Conservation (phyloP, 495 filamentous ascomycete species). For the Alectoria sarmentosa region DNA sequence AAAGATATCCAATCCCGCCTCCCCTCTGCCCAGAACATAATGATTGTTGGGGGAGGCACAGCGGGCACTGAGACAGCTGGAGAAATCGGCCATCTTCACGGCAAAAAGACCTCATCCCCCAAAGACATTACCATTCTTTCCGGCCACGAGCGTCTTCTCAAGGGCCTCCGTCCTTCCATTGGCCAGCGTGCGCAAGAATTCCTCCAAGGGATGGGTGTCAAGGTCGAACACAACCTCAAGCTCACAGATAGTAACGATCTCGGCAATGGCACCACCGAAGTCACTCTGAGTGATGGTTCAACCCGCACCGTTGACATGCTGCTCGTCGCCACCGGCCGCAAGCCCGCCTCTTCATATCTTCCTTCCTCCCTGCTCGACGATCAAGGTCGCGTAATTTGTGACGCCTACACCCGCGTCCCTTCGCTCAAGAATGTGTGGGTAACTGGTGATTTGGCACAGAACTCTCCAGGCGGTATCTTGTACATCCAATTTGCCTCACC, state of each 20-base stretch:
- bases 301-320: constrained; percentile 42
- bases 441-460: constrained; percentile 40
- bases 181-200: constrained; percentile 34
- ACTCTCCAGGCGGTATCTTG: constrained; percentile 21
- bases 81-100: constrained; percentile 21
- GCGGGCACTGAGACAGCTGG: constrained; percentile 29
- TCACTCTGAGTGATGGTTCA: constrained; percentile 22
- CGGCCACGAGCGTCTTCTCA: constrained; percentile 35
- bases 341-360: constrained; percentile 50
- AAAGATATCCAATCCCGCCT: constrained; percentile 24
- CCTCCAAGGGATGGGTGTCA: constrained; percentile 47
- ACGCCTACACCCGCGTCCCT: constrained; percentile 35
- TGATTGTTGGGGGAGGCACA: constrained; percentile 29
- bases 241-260: constrained; percentile 27
- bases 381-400: constrained; percentile 39
- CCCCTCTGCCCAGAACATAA: constrained; percentile 23
- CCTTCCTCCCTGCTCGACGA: constrained; percentile 37
- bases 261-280: constrained; percentile 13
- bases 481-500: constrained; percentile 18
- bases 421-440: constrained; percentile 41
- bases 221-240: constrained; percentile 34
- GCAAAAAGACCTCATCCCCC: constrained; percentile 30
- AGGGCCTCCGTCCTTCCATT: constrained; percentile 29
- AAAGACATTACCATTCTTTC: constrained; percentile 44
- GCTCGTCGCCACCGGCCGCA: constrained; percentile 49